These are phyloP conservation scores for Flaveria sonorensis DNA, from an alignment of 129 eudicot genomes.

Conservation along the genomic window DNA sequence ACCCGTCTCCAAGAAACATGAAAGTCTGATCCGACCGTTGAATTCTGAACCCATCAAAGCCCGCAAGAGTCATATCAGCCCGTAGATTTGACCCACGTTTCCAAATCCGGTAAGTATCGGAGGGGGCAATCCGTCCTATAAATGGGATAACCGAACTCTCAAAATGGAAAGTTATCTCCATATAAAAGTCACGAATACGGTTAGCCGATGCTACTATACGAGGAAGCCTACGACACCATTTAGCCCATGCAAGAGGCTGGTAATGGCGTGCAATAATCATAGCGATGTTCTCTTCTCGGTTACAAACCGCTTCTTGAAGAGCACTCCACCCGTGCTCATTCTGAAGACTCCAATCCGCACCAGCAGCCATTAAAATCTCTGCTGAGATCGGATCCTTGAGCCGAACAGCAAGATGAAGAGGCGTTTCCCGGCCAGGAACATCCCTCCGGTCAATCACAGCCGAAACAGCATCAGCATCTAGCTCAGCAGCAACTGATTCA, in stretches of 20 bases:
- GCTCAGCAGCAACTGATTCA: slow-evolving; percentile 20
- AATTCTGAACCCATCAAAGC: slow-evolving; percentile 80
- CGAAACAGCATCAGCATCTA: slow-evolving; percentile 18
- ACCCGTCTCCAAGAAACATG: slow-evolving; percentile 78
- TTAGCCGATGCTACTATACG: slow-evolving; percentile 43
- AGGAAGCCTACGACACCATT: slow-evolving; percentile 24
- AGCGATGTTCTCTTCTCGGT: slow-evolving; percentile 7
- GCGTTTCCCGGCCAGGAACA: slow-evolving; percentile 8
- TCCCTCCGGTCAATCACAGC: slow-evolving; percentile 17
- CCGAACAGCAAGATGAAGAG: slow-evolving; percentile 21
- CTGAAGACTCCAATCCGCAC: slow-evolving; percentile 22
- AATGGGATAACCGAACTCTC: slow-evolving; percentile 85
- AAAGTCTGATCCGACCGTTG: slow-evolving; percentile 87
- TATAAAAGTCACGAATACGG: slow-evolving; percentile 76
- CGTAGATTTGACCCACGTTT: slow-evolving; percentile 82
- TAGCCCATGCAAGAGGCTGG: slow-evolving; percentile 22
- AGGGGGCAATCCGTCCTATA: slow-evolving; percentile 80
- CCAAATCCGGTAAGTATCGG: slow-evolving; percentile 85
- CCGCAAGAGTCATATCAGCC: slow-evolving; percentile 91
- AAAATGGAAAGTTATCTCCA: slow-evolving; percentile 83
- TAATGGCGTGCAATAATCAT: slow-evolving; percentile 24
- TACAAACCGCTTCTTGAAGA: slow-evolving; percentile 22
- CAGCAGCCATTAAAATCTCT: slow-evolving; percentile 23
- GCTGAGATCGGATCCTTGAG: slow-evolving; percentile 16
- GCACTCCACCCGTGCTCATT: slow-evolving; percentile 18